A percentile compares a stretch with the other conserved stretches of the same genome.
Evolutionary conservation across 2,329 filamentous ascomycete species (phyloP).

Genomic region (Colletotrichum sp.): DNA sequence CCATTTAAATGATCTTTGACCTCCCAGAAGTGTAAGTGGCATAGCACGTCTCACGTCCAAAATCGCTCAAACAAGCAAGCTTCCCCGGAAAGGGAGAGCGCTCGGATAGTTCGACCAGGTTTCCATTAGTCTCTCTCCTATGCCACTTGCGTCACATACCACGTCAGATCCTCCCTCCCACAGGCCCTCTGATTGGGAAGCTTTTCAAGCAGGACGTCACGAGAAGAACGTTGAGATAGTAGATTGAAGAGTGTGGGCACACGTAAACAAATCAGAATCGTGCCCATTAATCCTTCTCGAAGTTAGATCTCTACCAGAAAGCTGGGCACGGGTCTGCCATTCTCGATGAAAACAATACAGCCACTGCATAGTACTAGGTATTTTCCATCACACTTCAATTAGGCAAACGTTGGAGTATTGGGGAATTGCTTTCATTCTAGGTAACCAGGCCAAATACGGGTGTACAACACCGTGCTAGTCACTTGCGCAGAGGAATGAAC

Average conservation of each 20-base stretch:
- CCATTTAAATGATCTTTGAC: neutral
- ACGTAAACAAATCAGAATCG: neutral
- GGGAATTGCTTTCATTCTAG: neutral
- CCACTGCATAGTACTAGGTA: neutral
- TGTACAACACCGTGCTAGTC: neutral
- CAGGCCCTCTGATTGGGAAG: neutral
- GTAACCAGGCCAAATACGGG: neutral
- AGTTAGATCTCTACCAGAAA: neutral
- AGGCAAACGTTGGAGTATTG: neutral
- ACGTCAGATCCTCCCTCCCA: neutral
- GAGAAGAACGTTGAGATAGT: neutral
- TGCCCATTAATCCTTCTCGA: neutral
- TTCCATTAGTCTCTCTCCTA: neutral
- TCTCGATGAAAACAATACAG: neutral
- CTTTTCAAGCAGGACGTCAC: neutral
- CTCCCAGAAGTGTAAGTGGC: neutral
- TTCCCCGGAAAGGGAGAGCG: neutral
- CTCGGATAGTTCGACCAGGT: neutral
- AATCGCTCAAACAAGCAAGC: neutral
- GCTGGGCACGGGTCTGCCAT: neutral
- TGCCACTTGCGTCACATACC: neutral
- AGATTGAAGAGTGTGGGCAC: neutral
- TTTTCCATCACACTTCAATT: neutral
- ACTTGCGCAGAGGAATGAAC: neutral
- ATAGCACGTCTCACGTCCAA: neutral